A percentile compares a stretch with the other conserved stretches of the same genome.
Conservation (phyloP, 352 stramenopile genomes). For the Chloridella minuta region DNA sequence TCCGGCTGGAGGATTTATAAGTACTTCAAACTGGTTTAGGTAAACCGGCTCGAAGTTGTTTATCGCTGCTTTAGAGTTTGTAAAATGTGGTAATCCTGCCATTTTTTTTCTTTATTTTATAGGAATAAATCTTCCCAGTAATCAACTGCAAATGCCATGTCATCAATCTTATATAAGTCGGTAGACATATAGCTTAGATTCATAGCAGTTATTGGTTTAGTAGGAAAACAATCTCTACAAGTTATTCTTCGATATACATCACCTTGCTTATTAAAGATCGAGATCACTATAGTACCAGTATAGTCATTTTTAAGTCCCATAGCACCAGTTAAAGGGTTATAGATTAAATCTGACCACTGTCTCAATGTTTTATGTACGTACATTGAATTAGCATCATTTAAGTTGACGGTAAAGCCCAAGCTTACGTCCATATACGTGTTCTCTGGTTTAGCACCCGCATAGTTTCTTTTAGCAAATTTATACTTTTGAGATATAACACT, state of each 20-base stretch:
- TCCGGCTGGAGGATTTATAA: background rate
- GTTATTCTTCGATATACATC: constrained; percentile 10
- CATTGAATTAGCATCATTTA: constrained; percentile 2
- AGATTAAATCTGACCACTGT: constrained; percentile 6
- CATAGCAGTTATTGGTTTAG: no score
- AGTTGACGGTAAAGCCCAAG: background rate
- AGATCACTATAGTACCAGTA: background rate
- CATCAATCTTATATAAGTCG: no score
- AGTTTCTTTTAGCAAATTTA: background rate
- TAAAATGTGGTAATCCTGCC: no score
- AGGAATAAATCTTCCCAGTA: no score
- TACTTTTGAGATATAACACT: constrained; percentile 3
- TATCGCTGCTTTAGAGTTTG: no score
- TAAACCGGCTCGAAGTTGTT: background rate
- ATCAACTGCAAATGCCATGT: no score
- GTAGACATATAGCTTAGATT: no score
- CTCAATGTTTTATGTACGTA: constrained; percentile 10
- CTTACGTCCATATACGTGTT: constrained; percentile 3
- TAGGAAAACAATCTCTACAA: background rate
- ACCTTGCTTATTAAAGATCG: background rate
- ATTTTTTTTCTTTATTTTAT: no score
- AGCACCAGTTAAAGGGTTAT: background rate
- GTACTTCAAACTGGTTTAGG: background rate
- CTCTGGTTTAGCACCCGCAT: background rate
- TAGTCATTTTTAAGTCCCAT: constrained; percentile 12